phyloP scores from a whole-genome alignment of 306 rosid genomes.

The Ammopiptanthus mongolicus region DNA sequence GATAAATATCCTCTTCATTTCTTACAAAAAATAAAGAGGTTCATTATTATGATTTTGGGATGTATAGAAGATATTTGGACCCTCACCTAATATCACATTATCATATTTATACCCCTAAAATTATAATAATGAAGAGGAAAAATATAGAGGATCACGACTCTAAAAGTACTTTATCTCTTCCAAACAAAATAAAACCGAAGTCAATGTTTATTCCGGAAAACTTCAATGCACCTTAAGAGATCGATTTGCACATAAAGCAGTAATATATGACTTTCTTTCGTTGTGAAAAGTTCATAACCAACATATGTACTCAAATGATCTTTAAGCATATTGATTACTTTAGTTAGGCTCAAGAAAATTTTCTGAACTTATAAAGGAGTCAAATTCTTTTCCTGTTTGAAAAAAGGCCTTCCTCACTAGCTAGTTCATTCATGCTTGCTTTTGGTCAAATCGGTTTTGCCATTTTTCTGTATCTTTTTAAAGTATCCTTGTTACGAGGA shows the following conservation, averaged over 20 bases:
- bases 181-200: not conserved
- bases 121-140: too few relatives aligned
- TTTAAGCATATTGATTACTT: not conserved
- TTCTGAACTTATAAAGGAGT: not conserved
- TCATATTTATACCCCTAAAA: too few relatives aligned
- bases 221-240: not conserved
- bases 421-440: not conserved
- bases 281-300: not conserved
- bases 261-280: not conserved
- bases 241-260: not conserved
- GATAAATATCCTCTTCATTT: too few relatives aligned
- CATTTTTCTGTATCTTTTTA: not conserved
- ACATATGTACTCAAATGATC: not conserved
- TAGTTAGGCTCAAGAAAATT: conserved; percentile 27
- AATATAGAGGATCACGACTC: too few relatives aligned
- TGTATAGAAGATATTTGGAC: too few relatives aligned
- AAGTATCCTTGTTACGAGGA: conserved; percentile 1
- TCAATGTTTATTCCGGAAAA: not conserved
- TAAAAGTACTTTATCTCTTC: too few relatives aligned
- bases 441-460: conserved; percentile 4
- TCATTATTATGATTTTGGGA: too few relatives aligned
- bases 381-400: not conserved
- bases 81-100: too few relatives aligned
- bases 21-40: too few relatives aligned
- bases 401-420: not conserved